Evolutionary conservation across 352 stramenopile genomes (phyloP).

Genomic region (Chrysophaeum taylorii): DNA sequence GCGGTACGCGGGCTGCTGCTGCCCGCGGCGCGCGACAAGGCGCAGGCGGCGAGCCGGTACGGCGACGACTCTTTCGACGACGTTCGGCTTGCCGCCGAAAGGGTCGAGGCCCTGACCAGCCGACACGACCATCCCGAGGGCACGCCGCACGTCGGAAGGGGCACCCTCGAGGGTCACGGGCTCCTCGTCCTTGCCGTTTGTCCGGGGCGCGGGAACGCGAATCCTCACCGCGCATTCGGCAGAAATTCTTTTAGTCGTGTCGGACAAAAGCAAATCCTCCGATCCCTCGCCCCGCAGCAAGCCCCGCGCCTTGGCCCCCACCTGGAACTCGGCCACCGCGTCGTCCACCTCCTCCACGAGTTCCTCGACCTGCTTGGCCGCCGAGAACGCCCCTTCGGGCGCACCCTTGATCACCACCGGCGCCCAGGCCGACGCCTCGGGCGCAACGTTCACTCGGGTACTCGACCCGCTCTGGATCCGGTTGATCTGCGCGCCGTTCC

Average conservation of each 20-base stretch:
- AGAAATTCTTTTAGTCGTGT: neutral
- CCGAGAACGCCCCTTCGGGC: neutral
- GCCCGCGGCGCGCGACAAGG: neutral
- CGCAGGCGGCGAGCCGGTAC: neutral
- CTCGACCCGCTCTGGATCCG: neutral
- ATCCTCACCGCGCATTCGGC: neutral
- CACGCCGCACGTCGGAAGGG: neutral
- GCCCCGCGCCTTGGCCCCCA: neutral
- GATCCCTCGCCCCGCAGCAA: neutral
- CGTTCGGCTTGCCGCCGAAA: no score
- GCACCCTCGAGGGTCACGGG: neutral
- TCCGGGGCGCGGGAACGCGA: neutral
- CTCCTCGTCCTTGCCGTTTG: neutral
- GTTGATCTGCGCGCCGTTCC: neutral
- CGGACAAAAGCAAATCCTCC: neutral
- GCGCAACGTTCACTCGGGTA: neutral
- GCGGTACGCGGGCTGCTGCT: conserved; percentile 13
- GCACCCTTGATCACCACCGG: conserved; percentile 7
- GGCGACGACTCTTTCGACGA: neutral
- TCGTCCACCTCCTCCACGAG: conserved; percentile 13
- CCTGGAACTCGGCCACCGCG: neutral
- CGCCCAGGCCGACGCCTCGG: neutral
- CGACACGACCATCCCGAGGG: neutral
- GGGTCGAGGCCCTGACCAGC: no score
- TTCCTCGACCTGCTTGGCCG: neutral